Evolutionary conservation across 2,329 filamentous ascomycete species (phyloP), one percentile per base, ranked within the genome.

Genomic region (Colletotrichum navitas): DNA sequence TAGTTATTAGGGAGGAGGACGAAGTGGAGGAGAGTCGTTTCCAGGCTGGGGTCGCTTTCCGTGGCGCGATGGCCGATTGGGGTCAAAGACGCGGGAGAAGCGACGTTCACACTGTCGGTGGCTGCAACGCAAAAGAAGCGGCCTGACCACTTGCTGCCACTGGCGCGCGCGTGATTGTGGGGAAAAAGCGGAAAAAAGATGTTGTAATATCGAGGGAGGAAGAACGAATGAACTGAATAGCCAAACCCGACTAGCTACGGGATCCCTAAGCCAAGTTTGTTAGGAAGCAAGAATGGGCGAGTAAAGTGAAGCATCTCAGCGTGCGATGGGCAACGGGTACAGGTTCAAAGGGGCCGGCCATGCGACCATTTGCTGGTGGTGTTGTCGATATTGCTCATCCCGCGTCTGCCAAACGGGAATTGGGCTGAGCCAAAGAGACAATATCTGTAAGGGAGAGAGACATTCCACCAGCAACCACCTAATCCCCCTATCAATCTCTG

Each of bases 21-120:
- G 47, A 45, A 68, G 68, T 71, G 68, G 69, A 72, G 69, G 69
- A 69, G 26, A 45, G 59, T 69, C 45, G 65, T 49, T 39, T 68
- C 21, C 51, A 47, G 65, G 65, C 59, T 36, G 59, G 49, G 68
- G 68, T 66, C 43, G 51, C 16, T 41, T 56, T 45, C 43, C 8
- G 52, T 55, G 18, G 29, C 51, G 29, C 16, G 51, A 32, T 24
- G 3, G 52, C 32, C 29, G 52, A 55, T 55, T 34, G 18, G 34
- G 32, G 26, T 29, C 49, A 16, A 32, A n/a, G 24, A 18, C 49
- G 26, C 49, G 47, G 24, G 24, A 51, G 12, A 51, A 16, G 36
- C 54, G 36, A 55, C 49, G 43, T 43, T 65, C 24, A 32, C 63
- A 16, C 29, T 7, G 43, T 45, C 41, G 32, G 52, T 54, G 43